phyloP scores from a whole-genome alignment of 2,329 filamentous ascomycete species.

The Pseudopithomyces maydicus region DNA sequence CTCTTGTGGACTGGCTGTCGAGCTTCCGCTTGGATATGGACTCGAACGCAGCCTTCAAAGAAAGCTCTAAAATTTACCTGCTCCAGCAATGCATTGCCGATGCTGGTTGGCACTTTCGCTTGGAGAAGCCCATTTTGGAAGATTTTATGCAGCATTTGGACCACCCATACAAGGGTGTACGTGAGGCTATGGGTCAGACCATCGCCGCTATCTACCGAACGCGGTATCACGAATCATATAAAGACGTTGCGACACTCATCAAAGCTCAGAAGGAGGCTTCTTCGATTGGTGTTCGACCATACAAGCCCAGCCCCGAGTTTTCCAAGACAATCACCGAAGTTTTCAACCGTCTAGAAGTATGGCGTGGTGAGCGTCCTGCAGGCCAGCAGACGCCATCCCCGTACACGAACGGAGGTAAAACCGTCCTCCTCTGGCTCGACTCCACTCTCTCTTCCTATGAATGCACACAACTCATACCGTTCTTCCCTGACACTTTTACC shows the following conservation, averaged over 20 bases:
- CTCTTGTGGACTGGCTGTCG: slow-evolving; percentile 80
- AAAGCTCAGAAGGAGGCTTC: slow-evolving; percentile 78
- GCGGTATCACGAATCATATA: slow-evolving; percentile 91
- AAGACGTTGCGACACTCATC: slow-evolving; percentile 75
- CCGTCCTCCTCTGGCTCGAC: slow-evolving; percentile 93
- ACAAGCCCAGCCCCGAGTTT: slow-evolving; percentile 78
- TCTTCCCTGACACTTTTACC: slow-evolving; percentile 89
- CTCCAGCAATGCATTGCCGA: slow-evolving; percentile 87
- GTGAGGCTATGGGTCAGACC: slow-evolving; percentile 90
- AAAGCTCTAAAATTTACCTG: slow-evolving; percentile 93
- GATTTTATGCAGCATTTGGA: slow-evolving; percentile 92
- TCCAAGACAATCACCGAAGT: slow-evolving; percentile 72
- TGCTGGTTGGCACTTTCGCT: slow-evolving; percentile 93
- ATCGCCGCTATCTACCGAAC: slow-evolving; percentile 88
- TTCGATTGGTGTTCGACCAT: slow-evolving; percentile 83
- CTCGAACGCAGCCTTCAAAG: slow-evolving; percentile 97
- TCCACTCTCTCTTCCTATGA: slow-evolving; percentile 88
- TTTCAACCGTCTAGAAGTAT: slow-evolving; percentile 80
- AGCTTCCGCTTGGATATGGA: slow-evolving; percentile 90
- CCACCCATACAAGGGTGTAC: slow-evolving; percentile 96
- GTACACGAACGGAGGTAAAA: slow-evolving; percentile 96
- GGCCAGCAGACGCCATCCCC: slow-evolving; percentile 92
- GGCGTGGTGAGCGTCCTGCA: slow-evolving; percentile 81
- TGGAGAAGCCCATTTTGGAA: slow-evolving; percentile 83
- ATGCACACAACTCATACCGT: slow-evolving; percentile 86